A percentile compares a stretch with the other conserved stretches of the same genome.
phyloP scores from a whole-genome alignment of 2,329 filamentous ascomycete genomes.

The Cryoendolithus antarcticus region DNA sequence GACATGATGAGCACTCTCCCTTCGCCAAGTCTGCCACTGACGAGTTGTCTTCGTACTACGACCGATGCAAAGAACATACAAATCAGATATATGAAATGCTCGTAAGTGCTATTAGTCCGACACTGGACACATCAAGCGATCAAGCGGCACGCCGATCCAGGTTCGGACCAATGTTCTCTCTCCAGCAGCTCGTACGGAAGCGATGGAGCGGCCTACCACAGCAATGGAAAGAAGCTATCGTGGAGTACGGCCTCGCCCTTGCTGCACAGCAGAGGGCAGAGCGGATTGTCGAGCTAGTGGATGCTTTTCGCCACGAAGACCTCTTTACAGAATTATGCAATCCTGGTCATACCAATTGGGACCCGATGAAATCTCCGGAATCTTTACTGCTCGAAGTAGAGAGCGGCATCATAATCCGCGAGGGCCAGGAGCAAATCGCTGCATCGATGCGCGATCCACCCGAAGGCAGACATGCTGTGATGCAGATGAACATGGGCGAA shows the following conservation, averaged over 20 bases:
- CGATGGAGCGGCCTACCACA: slow-evolving; percentile 19
- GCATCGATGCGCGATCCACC: slow-evolving; percentile 44
- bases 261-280: slow-evolving; percentile 34
- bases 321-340: slow-evolving; percentile 25
- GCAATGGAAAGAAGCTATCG: slow-evolving; percentile 28
- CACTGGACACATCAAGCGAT: too few species aligned
- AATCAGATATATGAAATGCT: background rate
- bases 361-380: slow-evolving; percentile 40
- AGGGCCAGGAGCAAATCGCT: slow-evolving; percentile 51
- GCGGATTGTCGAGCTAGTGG: slow-evolving; percentile 35
- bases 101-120: too few species aligned
- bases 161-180: slow-evolving; percentile 30
- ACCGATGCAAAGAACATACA: background rate
- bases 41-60: too few species aligned
- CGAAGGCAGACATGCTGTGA: slow-evolving; percentile 39
- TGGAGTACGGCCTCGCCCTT: slow-evolving; percentile 33
- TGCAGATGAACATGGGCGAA: slow-evolving; percentile 61
- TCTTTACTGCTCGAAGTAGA: slow-evolving; percentile 59
- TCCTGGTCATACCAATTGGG: slow-evolving; percentile 44
- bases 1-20: background rate
- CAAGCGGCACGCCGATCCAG: slow-evolving; percentile 38
- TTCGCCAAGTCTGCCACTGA: too few species aligned
- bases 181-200: slow-evolving; percentile 36
- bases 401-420: slow-evolving; percentile 47
- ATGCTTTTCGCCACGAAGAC: too few species aligned